Base-by-base conservation (phyloP, 805 yeast genomes). In the Saccharomycopsis lassenensis region DNA sequence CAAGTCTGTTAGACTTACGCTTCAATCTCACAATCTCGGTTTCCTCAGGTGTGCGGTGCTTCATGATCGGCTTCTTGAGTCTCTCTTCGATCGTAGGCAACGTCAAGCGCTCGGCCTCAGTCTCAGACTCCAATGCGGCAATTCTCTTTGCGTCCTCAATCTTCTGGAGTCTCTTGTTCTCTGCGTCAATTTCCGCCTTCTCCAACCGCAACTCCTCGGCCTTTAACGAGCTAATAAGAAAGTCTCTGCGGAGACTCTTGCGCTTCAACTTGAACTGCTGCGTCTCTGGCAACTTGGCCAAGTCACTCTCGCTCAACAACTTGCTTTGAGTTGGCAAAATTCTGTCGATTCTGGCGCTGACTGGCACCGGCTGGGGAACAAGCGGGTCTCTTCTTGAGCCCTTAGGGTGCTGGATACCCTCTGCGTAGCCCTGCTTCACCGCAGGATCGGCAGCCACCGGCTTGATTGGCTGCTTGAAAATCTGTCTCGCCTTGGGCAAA, bases 81-180 rank as follows among this genome's bases (percentile, higher is more conserved):
- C 74, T 65, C 25, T 69, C 65, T 48, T 79, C 85, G 39, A 86
- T 63, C 1, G 94, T 80, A 31, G 95, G 95, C 34, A 84, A 62
- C 1, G 94, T 83, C 50, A 78, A 67, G 48, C 64, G 61, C 18
- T 61, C 56, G 4, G 56, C 56, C 45, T 65, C 67, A 36, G 66
- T 67, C 35, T 60, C 52, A 24, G 54, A 51, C 17, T 48, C 46
- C n/a, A 46, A 49, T 30, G 54, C 55, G 19, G 50, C 48, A 20
- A 46, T 43, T 53, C 58, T 45, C 52, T 52, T 15, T 56, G 65
- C 29, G 59, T 51, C 24, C 48, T 45, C 56, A 48, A 63, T 48
- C 52, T 52, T 45, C 23, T 49, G 45, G 37, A 51, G 61, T 52
- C 55, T 68, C 57, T 48, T 48, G 37, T 43, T 52, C 47, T 59